Evolutionary conservation across 768 basidiomycete species (phyloP), one percentile per base, ranked within the genome.

Genomic region (Tephrocybe sp.): DNA sequence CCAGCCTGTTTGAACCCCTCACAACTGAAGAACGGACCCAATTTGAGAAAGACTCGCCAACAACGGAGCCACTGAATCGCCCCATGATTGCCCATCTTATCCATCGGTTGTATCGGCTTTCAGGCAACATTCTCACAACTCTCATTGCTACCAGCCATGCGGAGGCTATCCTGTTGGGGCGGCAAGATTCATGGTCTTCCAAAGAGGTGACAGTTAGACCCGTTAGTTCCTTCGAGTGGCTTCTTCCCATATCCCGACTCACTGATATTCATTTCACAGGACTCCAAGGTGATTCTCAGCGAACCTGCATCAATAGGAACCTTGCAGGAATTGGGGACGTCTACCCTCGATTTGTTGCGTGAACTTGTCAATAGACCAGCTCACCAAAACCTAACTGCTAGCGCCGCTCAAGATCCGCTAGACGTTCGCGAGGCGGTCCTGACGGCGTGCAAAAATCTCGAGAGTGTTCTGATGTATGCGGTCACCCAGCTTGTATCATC

Each of bases 271-370:
- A 36, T 47, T 44, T 38, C 45, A 49, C 56, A 96, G 92, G 89
- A 90, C 62, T 87, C 89, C 4, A 94, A 92, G 60, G 85, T 92
- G 4, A 85, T 92, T 2, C 74, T 87, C 0, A 83, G 84, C 12
- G 92, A 94, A 57, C 84, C 88, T 6, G 82, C 92, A 0, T 93
- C 92, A 0, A 68, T 93, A 47, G 92, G 93, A 14, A 94, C 93
- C 0, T 68, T 96, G 6, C 76, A 93, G n/a, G 92, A 95, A 68
- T 70, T 94, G 4, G 89, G 83, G 1, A 89, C 87, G 49, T 83
- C 82, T 52, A 83, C 86, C 0, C 72, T 89, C 32, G 92, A 93
- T 55, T 75, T 89, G 14, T 72, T 93, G 35, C 77, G 82, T 7
- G 78, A 83, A 48, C 80, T 92, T 30, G 77, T 82, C 35, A 77